Evolutionary conservation across 2,329 filamentous ascomycete genomes (phyloP), one percentile per base, ranked within the genome.

Genomic region (Dactylellina parvicollis): DNA sequence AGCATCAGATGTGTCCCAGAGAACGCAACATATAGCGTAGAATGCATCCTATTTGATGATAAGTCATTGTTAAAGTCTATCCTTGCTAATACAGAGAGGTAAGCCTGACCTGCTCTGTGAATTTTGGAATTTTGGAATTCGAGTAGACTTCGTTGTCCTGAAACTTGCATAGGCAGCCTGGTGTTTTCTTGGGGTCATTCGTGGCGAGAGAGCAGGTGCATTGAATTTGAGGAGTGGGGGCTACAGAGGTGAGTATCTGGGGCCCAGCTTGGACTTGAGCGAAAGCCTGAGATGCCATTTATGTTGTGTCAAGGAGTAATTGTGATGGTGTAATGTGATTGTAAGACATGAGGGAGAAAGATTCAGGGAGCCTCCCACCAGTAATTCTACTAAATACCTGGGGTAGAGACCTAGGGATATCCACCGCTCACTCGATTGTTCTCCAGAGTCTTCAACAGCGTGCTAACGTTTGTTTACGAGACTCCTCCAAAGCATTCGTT

Each of bases 101-200:
- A n/a, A 30, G 20, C 5, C 38, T 4, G 32, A 66, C 60, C 38
- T 57, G 10, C 9, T 34, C 10, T 1, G 34, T 24, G 10, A 67
- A 34, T 18, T 50, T 67, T 10, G 62, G 62, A 10, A 67, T 59
- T 3, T 54, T 30, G 44, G 52, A 57, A 26, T 36, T 18, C 8
- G 32, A 12, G 30, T 42, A 34, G 22, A 67, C 10, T 26, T 59
- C 42, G 16, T 59, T 12, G 9, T 12, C 5, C 8, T 22, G 5
- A 18, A 67, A 57, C 28, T 32, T 40, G 54, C 62, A 59, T 30
- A 50, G 14, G 24, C 62, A 67, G 22, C 38, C 20, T 1, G 8
- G 32, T 3, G 62, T 44, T 54, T 52, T 59, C 1, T 14, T 12
- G n/a, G 62, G 52, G n/a, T 67, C 10, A 30, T 36, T 12, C 2